Conservation (phyloP, 106 monocot species). For the Allium fistulosum region DNA sequence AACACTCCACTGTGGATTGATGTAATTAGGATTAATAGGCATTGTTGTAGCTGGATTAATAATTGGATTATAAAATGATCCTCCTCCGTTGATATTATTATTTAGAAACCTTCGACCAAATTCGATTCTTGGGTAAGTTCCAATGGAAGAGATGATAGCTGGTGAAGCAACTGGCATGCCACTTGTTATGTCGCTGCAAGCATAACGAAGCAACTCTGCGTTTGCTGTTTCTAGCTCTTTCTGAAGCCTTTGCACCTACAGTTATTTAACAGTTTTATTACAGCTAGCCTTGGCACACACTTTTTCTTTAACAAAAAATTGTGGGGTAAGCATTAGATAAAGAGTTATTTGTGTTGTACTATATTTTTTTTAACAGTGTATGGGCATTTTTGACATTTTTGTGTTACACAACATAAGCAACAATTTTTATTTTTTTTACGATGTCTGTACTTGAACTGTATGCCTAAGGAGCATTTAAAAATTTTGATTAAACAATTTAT, state of each 20-base stretch:
- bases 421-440: no score
- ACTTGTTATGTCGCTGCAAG: slow-evolving; percentile 12
- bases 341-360: no score
- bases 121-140: slow-evolving; percentile 1
- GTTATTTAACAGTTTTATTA: not conserved
- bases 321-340: no score
- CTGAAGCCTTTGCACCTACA: slow-evolving; percentile 31
- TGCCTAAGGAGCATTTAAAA: no score
- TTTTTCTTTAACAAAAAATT: no score
- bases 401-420: no score
- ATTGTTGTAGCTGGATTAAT: not conserved
- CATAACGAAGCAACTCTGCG: slow-evolving; percentile 41
- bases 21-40: not conserved
- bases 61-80: not conserved
- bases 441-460: no score
- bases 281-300: no score
- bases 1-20: no score
- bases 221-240: slow-evolving; percentile 45
- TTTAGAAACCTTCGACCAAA: slow-evolving; percentile 1
- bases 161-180: not conserved
- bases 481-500: no score
- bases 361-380: no score
- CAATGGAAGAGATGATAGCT: not conserved
- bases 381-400: no score
- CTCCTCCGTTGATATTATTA: slow-evolving; percentile 4